These are phyloP conservation scores for Corynascus novoguineensis DNA, from an alignment of 495 filamentous ascomycete species.

Conservation along the genomic window DNA sequence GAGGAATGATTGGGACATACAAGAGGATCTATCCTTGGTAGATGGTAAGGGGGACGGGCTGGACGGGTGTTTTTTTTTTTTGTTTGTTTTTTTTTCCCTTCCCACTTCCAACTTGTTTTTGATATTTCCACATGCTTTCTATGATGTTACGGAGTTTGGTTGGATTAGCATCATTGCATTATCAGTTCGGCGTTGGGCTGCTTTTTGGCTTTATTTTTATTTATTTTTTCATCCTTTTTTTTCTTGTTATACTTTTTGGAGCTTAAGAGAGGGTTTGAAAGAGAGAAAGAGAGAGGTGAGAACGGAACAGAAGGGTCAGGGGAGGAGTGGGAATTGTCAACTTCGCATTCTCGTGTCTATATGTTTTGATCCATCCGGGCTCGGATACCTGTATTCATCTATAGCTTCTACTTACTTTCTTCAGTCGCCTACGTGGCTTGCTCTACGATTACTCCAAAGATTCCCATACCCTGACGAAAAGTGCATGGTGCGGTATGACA, in stretches of 20 bases:
- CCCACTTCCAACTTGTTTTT: not conserved
- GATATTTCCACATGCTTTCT: not conserved
- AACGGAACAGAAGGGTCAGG: not conserved
- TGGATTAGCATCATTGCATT: constrained; percentile 8
- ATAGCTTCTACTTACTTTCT: not conserved
- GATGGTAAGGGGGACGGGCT: not conserved
- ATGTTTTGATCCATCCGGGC: not conserved
- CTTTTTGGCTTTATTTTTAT: not conserved
- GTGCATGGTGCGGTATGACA: no score
- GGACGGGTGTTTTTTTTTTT: not conserved
- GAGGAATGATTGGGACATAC: not conserved
- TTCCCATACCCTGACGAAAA: no score
- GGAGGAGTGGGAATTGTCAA: no score
- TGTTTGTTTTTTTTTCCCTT: not conserved
- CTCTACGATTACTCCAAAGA: not conserved
- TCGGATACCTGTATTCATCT: constrained; percentile 2
- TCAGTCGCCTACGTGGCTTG: not conserved
- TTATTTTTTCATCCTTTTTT: no score
- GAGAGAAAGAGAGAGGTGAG: not conserved
- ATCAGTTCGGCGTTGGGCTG: not conserved
- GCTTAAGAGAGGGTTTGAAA: not conserved
- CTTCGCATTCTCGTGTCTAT: not conserved
- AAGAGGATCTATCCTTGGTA: not conserved
- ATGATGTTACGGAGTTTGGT: not conserved
- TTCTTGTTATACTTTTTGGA: not conserved